A percentile compares a stretch with the other conserved stretches of the same genome.
Conservation (phyloP, 305 asterid genomes). For the Rubia balearica region DNA sequence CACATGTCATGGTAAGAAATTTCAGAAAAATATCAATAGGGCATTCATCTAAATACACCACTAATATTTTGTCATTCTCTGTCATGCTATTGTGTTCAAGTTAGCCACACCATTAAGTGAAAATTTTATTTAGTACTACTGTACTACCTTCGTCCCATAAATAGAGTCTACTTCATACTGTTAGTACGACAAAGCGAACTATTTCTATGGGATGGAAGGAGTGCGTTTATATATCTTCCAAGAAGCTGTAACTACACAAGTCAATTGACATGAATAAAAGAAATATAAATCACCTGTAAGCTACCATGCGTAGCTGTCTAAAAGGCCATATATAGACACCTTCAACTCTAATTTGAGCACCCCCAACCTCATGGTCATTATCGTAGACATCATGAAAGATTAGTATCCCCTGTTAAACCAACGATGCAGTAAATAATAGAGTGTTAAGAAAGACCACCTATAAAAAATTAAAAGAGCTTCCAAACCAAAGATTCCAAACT, state of each 20-base stretch:
- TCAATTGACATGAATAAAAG: not conserved
- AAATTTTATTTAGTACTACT: not conserved
- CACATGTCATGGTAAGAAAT: constrained; percentile 1
- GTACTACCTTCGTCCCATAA: not conserved
- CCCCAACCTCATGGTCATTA: constrained; percentile 61
- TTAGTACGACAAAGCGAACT: not conserved
- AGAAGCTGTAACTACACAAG: not conserved
- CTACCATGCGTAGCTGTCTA: constrained; percentile 96
- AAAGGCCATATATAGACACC: constrained; percentile 99
- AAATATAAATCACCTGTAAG: constrained; percentile 53
- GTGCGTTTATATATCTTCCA: not conserved
- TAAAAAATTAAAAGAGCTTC: not conserved
- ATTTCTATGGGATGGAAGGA: not conserved
- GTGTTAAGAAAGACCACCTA: constrained; percentile 5
- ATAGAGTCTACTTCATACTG: not conserved
- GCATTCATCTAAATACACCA: not conserved
- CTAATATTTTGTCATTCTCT: not conserved
- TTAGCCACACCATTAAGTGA: not conserved
- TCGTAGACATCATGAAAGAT: constrained; percentile 92
- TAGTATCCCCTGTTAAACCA: constrained; percentile 59
- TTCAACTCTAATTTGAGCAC: constrained; percentile 85
- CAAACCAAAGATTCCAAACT: not conserved
- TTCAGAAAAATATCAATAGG: not conserved
- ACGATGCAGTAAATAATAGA: constrained; percentile 16
- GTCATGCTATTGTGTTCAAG: not conserved